Evolutionary conservation across 768 basidiomycete species (phyloP), one percentile per base, ranked within the genome.

Genomic region (Leccinum arenicola): DNA sequence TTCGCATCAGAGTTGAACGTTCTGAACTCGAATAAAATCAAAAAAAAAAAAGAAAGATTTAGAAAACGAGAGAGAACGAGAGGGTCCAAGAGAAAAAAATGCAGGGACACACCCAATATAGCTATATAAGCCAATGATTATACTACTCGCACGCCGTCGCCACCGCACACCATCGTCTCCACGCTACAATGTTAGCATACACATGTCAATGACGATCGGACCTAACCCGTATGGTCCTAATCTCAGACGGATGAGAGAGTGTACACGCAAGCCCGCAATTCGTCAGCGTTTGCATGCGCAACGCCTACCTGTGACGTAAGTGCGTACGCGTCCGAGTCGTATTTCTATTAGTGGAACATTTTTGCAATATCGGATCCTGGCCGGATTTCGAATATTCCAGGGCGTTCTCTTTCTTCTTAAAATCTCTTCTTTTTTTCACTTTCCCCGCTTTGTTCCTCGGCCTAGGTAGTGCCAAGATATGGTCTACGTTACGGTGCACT

Each of bases 111-210:
- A 23, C 55, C 40, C n/a, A 19, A 58, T 40, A 33, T 11, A 33
- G 33, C 11, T 33, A 33, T 33, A 33, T 33, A 33, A 1, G 5
- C 12, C 12, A 35, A 35, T 0, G 33, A 35, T 38, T 15, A 58
- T 53, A 55, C 57, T 31, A 21, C 17, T 27, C 27, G 35, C 52
- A 38, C 43, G 40, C 55, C 57, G 23, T 57, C 56, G 25, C 47
- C 47, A 14, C 47, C 47, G 35, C 6, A 31, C 33, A 15, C 12
- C 14, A 15, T 15, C 40, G n/a, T 43, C n/a, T 43, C 40, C 40
- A 11, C 19, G n/a, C 40, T 19, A 43, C n/a, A 9, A 43, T 43
- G n/a, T 43, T 43, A 43, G 40, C 2, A 15, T 14, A 17, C 33
- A 33, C 35, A 15, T 36, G 35, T 3, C n/a, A 40, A 40, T 10